Percentiles rank a stretch among this genome's conserved stretches.
phyloP scores from a whole-genome alignment of 805 yeast genomes.

The Lachancea dasiensis region DNA sequence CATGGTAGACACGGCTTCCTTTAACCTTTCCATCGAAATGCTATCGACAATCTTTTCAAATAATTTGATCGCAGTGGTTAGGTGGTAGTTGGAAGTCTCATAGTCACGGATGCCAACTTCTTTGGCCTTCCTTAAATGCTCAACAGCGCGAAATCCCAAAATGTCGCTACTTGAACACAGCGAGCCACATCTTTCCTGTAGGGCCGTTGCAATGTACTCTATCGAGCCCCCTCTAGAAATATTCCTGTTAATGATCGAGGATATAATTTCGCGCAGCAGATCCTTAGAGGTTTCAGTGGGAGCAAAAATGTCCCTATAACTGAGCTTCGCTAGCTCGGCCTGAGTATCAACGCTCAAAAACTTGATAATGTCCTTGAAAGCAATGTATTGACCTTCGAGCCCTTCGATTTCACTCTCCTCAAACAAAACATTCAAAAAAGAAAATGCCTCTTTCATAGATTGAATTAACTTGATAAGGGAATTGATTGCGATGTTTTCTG shows the following conservation, averaged over 20 bases:
- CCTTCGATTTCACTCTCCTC: constrained; percentile 54
- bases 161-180: constrained; percentile 94
- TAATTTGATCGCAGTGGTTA: constrained; percentile 67
- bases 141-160: constrained; percentile 87
- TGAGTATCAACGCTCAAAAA: constrained; percentile 66
- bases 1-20: constrained; percentile 76
- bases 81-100: constrained; percentile 59
- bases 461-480: constrained; percentile 68
- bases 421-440: constrained; percentile 74
- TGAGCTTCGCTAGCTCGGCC: constrained; percentile 55
- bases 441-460: constrained; percentile 81
- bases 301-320: constrained; percentile 72
- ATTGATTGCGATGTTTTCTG: constrained; percentile 84
- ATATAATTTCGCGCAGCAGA: constrained; percentile 76
- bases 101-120: constrained; percentile 64
- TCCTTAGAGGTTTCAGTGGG: constrained; percentile 49
- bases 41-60: constrained; percentile 77
- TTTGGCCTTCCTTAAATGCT: constrained; percentile 81
- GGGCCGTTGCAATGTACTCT: constrained; percentile 76
- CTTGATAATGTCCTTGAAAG: constrained; percentile 61
- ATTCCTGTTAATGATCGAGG: constrained; percentile 82
- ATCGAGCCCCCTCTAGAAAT: constrained; percentile 90
- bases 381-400: constrained; percentile 31
- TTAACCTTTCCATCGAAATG: constrained; percentile 69
- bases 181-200: constrained; percentile 90